Percentiles rank a stretch among this genome's conserved stretches.
phyloP scores from a whole-genome alignment of 2,329 filamentous ascomycete species.

The Hortaea werneckii region DNA sequence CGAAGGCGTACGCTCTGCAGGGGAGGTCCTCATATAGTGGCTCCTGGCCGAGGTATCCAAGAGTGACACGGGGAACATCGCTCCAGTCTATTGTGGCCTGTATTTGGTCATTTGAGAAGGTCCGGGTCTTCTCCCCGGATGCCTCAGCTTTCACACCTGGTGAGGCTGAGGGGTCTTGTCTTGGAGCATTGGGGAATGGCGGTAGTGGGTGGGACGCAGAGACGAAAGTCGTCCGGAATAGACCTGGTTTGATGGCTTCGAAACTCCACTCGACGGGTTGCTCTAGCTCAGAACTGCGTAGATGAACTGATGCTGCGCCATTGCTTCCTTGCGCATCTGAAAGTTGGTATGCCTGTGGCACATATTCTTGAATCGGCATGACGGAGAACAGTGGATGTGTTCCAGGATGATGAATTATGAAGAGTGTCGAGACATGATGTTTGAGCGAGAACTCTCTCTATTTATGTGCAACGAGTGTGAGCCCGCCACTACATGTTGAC shows the following conservation, averaged over 20 bases:
- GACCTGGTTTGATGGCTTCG: constrained; percentile 49
- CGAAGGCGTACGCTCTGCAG: constrained; percentile 54
- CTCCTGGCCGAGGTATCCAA: constrained; percentile 42
- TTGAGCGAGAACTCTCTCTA: too few species aligned
- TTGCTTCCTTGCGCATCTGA: too few species aligned
- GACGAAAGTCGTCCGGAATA: constrained; percentile 60
- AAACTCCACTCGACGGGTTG: constrained; percentile 38
- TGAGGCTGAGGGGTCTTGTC: constrained; percentile 21
- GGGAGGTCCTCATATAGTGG: constrained; percentile 54
- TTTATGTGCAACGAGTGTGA: too few species aligned
- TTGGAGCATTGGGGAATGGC: constrained; percentile 51
- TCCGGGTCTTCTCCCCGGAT: constrained; percentile 23
- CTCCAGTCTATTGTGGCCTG: constrained; percentile 51
- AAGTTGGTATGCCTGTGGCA: background rate
- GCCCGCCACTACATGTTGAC: too few species aligned
- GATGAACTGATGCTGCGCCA: background rate
- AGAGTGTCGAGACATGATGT: too few species aligned
- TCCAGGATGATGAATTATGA: too few species aligned
- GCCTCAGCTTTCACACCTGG: constrained; percentile 15
- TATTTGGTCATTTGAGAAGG: constrained; percentile 35
- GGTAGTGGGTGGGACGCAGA: constrained; percentile 53
- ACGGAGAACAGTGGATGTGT: background rate
- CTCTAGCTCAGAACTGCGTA: background rate
- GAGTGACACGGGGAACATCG: constrained; percentile 46
- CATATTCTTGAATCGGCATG: background rate